Evolutionary conservation across 31 red algal species (phyloP), one percentile per base, ranked within the genome.

Genomic region (Asparagopsis taxiformis): DNA sequence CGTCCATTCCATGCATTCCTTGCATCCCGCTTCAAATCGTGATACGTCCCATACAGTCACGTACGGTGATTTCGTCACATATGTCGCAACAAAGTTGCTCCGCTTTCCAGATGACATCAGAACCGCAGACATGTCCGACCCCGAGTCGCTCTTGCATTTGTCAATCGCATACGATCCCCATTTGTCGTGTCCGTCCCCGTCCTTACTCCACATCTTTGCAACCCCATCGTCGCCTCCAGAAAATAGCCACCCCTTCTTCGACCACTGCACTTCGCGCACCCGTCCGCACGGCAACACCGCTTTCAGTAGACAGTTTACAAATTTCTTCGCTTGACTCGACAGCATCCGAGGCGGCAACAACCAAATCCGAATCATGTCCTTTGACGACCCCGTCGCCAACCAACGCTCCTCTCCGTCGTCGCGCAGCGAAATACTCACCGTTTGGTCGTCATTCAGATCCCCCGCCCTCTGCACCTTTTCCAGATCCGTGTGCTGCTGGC

Each of bases 41-140:
- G 16, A 33, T 3, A 57, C 65, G 46, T 77, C 60, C 74, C 74
- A 77, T 16, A 77, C 74, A 54, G 60, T 60, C 44, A 77, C 74
- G 33, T 77, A 77, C 43, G 74, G 74, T 3, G 74, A 63, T 51
- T 77, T 77, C 19, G 74, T 77, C 41, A 77, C 74, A 35, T 77
- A 77, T 3, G 74, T 77, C 17, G 74, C 74, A 0, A 77, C 59
- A 32, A 77, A 32, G 19, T 66, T 64, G 25, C 44, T 77, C 17
- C 50, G n/a, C 35, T 77, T 77, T 2, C 74, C 74, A 33, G 55
- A 65, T 29, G 57, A 77, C 34, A 77, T 64, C 17, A 77, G 61
- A 1, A 60, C 59, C 10, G 74, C 50, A 39, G 74, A 64, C 74
- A 77, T 55, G 34, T 51, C 61, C 28, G 60, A 65, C 17, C 21